Evolutionary conservation across 2,329 filamentous ascomycete genomes (phyloP).

Genomic region (Bretziella fagacearum): DNA sequence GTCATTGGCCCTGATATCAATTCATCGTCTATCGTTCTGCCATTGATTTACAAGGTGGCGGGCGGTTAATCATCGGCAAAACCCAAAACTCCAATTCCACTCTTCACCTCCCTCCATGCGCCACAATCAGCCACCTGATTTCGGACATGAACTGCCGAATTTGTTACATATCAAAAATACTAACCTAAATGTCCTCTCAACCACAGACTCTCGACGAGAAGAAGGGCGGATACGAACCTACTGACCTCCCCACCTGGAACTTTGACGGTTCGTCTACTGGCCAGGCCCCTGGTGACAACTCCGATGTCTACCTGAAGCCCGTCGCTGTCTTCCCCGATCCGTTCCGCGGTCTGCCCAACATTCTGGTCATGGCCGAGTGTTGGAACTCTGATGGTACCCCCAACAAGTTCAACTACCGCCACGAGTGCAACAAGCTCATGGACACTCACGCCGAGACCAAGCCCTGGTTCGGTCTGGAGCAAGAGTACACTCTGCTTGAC

Average conservation of each 20-base stretch:
- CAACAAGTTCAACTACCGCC: constrained; percentile 97
- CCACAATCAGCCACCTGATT: too few species aligned
- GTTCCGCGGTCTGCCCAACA: constrained; percentile 77
- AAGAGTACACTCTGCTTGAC: constrained; percentile 77
- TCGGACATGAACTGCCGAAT: neutral
- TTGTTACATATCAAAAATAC: neutral
- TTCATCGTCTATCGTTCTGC: neutral
- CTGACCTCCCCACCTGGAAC: constrained; percentile 39
- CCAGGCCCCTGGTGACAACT: constrained; percentile 89
- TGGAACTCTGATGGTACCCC: constrained; percentile 87
- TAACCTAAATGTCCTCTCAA: neutral
- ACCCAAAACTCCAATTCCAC: too few species aligned
- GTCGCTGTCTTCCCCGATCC: constrained; percentile 81
- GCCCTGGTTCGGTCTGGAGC: constrained; percentile 96
- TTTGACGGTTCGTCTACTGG: constrained; percentile 69
- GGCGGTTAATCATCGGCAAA: neutral
- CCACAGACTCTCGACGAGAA: constrained; percentile 33
- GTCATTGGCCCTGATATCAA: neutral
- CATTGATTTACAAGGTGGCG: neutral
- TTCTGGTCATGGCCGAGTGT: constrained; percentile 86
- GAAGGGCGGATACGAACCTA: constrained; percentile 27
- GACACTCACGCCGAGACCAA: constrained; percentile 63
- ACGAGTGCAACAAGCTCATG: constrained; percentile 83
- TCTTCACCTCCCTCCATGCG: too few species aligned
- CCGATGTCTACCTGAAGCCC: constrained; percentile 90